phyloP scores from a whole-genome alignment of 495 filamentous ascomycete species.

The Amorphotheca resinae region DNA sequence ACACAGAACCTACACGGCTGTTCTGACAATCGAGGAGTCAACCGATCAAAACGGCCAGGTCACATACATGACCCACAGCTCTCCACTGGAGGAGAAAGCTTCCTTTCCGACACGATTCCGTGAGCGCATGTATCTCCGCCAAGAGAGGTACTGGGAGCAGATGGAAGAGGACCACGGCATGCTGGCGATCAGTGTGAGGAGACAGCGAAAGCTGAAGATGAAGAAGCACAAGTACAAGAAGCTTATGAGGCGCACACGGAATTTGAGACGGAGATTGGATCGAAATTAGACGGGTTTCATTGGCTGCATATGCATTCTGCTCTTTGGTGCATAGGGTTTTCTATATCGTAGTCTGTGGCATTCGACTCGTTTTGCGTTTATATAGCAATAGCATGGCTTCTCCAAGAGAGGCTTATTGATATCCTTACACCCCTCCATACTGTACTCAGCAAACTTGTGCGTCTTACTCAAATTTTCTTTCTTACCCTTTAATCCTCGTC shows the following conservation, averaged over 20 bases:
- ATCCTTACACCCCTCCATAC: not conserved
- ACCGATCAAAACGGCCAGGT: slow-evolving; percentile 56
- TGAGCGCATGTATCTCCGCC: slow-evolving; percentile 39
- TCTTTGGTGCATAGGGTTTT: slow-evolving; percentile 9
- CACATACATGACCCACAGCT: slow-evolving; percentile 38
- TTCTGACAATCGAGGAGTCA: slow-evolving; percentile 71
- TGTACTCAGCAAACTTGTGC: not conserved
- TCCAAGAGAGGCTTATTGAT: slow-evolving; percentile 8
- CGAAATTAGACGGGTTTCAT: slow-evolving; percentile 23
- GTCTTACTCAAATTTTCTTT: too few relatives aligned
- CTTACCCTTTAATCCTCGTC: too few relatives aligned
- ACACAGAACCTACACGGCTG: slow-evolving; percentile 60
- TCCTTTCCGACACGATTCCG: slow-evolving; percentile 29
- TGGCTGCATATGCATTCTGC: slow-evolving; percentile 2
- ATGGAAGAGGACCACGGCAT: slow-evolving; percentile 22
- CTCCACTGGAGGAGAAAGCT: slow-evolving; percentile 29
- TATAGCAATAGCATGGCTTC: slow-evolving; percentile 13
- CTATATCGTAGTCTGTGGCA: not conserved
- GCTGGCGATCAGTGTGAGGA: slow-evolving; percentile 70
- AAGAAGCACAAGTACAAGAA: slow-evolving; percentile 99
- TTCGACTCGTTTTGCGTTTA: not conserved
- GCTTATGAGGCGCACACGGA: slow-evolving; percentile 84
- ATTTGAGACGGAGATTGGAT: slow-evolving; percentile 78
- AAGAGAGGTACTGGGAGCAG: slow-evolving; percentile 31
- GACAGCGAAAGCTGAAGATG: slow-evolving; percentile 89